Base-by-base conservation (phyloP, 192 early-diverging fungal species). In the Podila horticola region DNA sequence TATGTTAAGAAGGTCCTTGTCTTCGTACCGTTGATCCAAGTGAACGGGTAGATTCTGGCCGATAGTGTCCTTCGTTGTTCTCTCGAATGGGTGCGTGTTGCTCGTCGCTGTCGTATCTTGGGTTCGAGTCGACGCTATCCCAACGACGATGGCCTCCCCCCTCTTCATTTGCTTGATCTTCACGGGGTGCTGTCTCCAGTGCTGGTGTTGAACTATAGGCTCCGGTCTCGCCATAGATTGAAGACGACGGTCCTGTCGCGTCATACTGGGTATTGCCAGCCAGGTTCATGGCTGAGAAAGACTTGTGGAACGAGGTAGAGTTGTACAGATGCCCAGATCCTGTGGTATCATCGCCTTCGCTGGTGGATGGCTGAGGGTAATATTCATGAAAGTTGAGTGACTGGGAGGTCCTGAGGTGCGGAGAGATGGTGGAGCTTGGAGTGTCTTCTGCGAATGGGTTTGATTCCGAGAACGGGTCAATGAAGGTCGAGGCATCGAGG, bases 391-490 rank as follows among this genome's bases (percentile, higher is more conserved):
- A 81, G 49, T 81, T 81, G 38, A 81, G 45, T 1, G 77, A 67
- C 57, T 64, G 70, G 5, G 77, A 73, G 10, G 66, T n/a, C n/a
- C 48, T 67, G 5, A 68, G 45, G 2, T 24, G 4, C 5, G 75
- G 50, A 2, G 75, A 57, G 38, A 72, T 30, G 30, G 57, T 57
- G 13, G 69, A 58, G 13, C 50, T 61, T 15, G 72, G 58, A 11
- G 66, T 48, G 45, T 81, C 77, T 8, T 81, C 77, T 17, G 77
- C 77, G 57, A 81, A 81, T 1, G 77, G 77, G 45, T 81, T 81
- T 24, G 77, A 81, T 33, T 81, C 77, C 52, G 77, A 81, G 62
- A 69, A 81, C 22, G 77, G 77, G 45, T 81, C 77, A 19, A 81
- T 55, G 30, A 73, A 81, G n/a, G 69, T 71, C 10, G 77, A 81